Evolutionary conservation across 2,329 filamentous ascomycete genomes (phyloP).

Genomic region (Fusarium citri): DNA sequence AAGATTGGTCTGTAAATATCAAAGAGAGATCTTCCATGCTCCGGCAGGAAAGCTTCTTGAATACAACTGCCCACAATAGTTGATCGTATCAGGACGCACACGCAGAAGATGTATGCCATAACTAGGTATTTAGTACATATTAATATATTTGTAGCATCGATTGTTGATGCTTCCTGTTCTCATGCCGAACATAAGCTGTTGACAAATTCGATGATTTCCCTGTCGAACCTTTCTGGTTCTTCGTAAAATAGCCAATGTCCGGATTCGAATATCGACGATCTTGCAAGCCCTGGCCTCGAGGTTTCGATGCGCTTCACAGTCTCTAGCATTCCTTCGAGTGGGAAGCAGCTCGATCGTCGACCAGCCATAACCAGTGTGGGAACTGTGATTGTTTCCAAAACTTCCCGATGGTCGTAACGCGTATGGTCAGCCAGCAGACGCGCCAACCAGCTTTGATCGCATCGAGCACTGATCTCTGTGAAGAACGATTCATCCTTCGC

Average conservation of each 20-base stretch:
- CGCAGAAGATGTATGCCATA: not conserved
- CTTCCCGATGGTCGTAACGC: constrained; percentile 45
- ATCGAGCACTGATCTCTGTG: constrained; percentile 43
- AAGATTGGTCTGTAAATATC: not conserved
- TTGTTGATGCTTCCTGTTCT: not conserved
- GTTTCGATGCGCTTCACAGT: constrained; percentile 41
- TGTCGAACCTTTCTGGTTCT: constrained; percentile 44
- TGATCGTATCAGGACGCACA: not conserved
- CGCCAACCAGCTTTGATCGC: constrained; percentile 45
- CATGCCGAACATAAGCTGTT: constrained; percentile 22
- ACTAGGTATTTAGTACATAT: not conserved
- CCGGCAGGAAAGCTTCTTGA: not conserved
- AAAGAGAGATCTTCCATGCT: not conserved
- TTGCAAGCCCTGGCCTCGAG: constrained; percentile 34
- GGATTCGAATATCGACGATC: constrained; percentile 40
- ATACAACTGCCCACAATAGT: not conserved
- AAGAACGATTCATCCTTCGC: constrained; percentile 43
- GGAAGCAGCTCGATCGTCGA: constrained; percentile 43
- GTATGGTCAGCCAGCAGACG: constrained; percentile 45
- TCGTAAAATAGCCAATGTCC: constrained; percentile 47
- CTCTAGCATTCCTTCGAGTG: constrained; percentile 45
- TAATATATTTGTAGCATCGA: not conserved
- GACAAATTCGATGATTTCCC: constrained; percentile 41
- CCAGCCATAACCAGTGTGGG: constrained; percentile 46
- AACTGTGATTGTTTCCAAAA: constrained; percentile 41